Percentiles rank a stretch among this genome's conserved stretches.
Conservation (phyloP, 495 filamentous ascomycete species). For the Tuber borchii region DNA sequence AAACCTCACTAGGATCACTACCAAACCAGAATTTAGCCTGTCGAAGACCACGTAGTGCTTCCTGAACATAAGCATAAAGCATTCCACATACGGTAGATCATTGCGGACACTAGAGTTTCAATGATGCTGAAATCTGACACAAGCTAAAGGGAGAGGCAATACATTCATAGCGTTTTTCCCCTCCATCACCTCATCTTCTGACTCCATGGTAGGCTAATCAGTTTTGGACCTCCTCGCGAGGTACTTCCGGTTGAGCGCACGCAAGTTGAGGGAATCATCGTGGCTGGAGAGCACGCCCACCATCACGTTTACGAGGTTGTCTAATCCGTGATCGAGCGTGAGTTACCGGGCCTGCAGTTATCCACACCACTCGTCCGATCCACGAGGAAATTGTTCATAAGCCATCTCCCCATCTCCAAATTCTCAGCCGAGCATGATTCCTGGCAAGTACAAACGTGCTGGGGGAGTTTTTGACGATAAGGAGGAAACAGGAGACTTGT, state of each 20-base stretch:
- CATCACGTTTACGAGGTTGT: constrained; percentile 60
- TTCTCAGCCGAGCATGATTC: constrained; percentile 54
- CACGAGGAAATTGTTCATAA: constrained; percentile 61
- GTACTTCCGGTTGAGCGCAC: constrained; percentile 50
- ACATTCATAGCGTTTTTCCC: neutral
- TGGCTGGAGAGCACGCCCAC: constrained; percentile 59
- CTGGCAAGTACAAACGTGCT: constrained; percentile 55
- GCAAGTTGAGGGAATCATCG: constrained; percentile 45
- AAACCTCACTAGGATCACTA: constrained; percentile 56
- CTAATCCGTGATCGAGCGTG: constrained; percentile 61
- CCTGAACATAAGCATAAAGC: constrained; percentile 51
- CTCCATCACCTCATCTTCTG: neutral
- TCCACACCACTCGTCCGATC: constrained; percentile 62
- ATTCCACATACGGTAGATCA: constrained; percentile 48
- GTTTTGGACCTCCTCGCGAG: constrained; percentile 50
- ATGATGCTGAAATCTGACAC: constrained; percentile 46
- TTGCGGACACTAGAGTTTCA: constrained; percentile 52
- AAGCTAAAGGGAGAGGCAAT: constrained; percentile 32
- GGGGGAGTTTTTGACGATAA: constrained; percentile 53
- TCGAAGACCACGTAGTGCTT: constrained; percentile 47
- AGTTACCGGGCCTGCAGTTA: constrained; percentile 58
- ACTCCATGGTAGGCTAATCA: constrained; percentile 34
- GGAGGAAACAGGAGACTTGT: constrained; percentile 23
- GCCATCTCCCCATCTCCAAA: constrained; percentile 56
- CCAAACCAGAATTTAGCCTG: constrained; percentile 52